Conservation (phyloP, 1,284 basidiomycete species). For the Sporisorium reilianum region DNA sequence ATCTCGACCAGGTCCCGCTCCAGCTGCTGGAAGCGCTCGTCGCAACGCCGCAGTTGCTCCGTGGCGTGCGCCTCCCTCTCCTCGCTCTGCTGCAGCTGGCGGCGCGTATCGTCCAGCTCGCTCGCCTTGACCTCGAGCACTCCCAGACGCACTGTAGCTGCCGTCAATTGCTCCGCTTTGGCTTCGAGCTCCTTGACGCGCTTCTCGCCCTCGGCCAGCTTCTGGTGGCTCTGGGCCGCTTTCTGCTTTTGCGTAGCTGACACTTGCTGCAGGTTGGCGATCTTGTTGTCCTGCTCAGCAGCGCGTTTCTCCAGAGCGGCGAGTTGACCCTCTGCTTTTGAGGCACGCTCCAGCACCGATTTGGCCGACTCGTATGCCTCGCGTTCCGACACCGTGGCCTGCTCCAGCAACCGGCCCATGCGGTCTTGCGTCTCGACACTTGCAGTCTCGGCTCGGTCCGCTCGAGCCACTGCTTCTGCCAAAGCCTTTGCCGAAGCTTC, state of each 20-base stretch:
- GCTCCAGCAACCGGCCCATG: slow-evolving; percentile 21
- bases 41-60: slow-evolving; percentile 34
- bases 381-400: slow-evolving; percentile 28
- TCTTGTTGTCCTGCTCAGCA: slow-evolving; percentile 56
- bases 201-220: slow-evolving; percentile 57
- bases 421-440: slow-evolving; percentile 28
- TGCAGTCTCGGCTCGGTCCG: slow-evolving; percentile 35
- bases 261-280: slow-evolving; percentile 55
- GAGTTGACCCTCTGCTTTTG: slow-evolving; percentile 55
- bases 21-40: slow-evolving; percentile 46
- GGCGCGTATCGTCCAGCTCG: slow-evolving; percentile 37
- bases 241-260: slow-evolving; percentile 64
- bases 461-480: slow-evolving; percentile 42
- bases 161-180: slow-evolving; percentile 29
- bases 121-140: slow-evolving; percentile 33
- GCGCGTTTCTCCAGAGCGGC: slow-evolving; percentile 52
- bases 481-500: slow-evolving; percentile 41
- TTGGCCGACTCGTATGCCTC: slow-evolving; percentile 44
- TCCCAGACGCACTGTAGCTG: slow-evolving; percentile 16
- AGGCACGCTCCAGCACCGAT: slow-evolving; percentile 37
- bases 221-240: slow-evolving; percentile 55
- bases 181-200: slow-evolving; percentile 49
- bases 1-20: slow-evolving; percentile 53
- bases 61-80: slow-evolving; percentile 28
- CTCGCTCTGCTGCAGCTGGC: slow-evolving; percentile 29